Evolutionary conservation across 2,329 filamentous ascomycete genomes (phyloP).

Genomic region (Penicillium sp.): DNA sequence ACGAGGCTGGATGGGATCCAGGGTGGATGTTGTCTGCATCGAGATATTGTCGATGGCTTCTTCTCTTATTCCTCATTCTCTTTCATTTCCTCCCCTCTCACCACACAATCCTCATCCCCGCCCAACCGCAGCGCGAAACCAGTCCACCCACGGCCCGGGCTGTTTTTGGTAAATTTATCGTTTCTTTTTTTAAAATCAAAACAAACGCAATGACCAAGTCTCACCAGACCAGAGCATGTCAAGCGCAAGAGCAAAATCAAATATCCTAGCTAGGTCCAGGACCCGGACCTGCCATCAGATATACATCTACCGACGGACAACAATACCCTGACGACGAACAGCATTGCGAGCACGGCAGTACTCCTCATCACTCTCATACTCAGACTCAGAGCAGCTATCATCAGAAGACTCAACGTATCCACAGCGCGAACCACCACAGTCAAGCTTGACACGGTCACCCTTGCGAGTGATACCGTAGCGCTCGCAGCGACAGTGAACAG

Average conservation of each 20-base stretch:
- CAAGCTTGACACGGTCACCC: constrained; percentile 90
- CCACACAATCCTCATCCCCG: constrained; percentile 15
- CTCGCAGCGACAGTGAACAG: constrained; percentile 78
- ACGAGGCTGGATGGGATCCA: constrained; percentile 11
- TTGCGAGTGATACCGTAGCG: constrained; percentile 94
- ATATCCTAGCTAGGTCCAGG: not conserved
- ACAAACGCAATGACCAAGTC: constrained; percentile 11
- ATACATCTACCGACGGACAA: constrained; percentile 36
- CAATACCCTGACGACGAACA: constrained; percentile 38
- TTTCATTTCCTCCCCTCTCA: not conserved
- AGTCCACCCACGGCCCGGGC: constrained; percentile 19
- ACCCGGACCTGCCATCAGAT: not conserved
- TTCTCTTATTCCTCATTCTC: constrained; percentile 2
- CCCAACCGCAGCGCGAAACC: constrained; percentile 17
- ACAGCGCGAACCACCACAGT: constrained; percentile 87
- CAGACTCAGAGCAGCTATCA: constrained; percentile 7
- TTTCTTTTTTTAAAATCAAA: constrained; percentile 9
- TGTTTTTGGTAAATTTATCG: constrained; percentile 13
- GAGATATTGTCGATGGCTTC: constrained; percentile 12
- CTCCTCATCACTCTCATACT: constrained; percentile 37
- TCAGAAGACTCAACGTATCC: constrained; percentile 53
- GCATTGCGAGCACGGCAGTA: constrained; percentile 36
- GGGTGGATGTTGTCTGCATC: constrained; percentile 18
- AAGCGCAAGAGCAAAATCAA: constrained; percentile 3
- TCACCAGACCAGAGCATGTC: constrained; percentile 9